These are phyloP conservation scores for Ammopiptanthus mongolicus DNA, from an alignment of 306 rosid genomes.

Conservation along the genomic window DNA sequence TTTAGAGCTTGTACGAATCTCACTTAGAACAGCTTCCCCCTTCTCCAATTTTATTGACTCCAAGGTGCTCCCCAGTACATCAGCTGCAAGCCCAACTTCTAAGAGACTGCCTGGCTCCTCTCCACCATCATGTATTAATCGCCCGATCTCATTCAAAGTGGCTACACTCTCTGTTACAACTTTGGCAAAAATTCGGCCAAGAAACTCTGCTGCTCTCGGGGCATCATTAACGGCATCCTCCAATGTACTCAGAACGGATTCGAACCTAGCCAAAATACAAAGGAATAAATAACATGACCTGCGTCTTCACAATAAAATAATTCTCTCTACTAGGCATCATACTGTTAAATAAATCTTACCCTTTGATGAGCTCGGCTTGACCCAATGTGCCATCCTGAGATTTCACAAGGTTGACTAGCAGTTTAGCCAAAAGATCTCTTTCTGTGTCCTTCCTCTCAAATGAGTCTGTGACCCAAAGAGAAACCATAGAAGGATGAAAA, in stretches of 20 bases:
- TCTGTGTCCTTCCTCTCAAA: conserved; percentile 74
- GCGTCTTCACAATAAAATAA: not conserved
- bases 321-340: not conserved
- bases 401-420: conserved; percentile 64
- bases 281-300: not conserved
- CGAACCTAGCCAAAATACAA: conserved; percentile 44
- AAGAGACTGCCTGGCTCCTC: conserved; percentile 66
- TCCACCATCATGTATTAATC: conserved; percentile 58
- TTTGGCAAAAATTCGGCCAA: conserved; percentile 57
- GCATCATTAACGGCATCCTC: conserved; percentile 90
- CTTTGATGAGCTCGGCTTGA: conserved; percentile 59
- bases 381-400: conserved; percentile 51
- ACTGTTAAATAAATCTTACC: conserved; percentile 40
- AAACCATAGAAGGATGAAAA: conserved; percentile 80
- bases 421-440: conserved; percentile 68
- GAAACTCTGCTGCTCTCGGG: conserved; percentile 81
- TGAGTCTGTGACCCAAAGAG: conserved; percentile 78
- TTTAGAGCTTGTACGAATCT: conserved; percentile 39
- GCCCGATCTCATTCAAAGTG: conserved; percentile 58
- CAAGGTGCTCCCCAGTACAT: conserved; percentile 69
- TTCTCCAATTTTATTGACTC: conserved; percentile 53
- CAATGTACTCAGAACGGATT: conserved; percentile 51
- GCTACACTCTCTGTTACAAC: conserved; percentile 47
- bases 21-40: conserved; percentile 54
- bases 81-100: conserved; percentile 65